A percentile compares a stretch with the other conserved stretches of the same genome.
Conservation (phyloP, 2,329 filamentous ascomycete genomes). For the Xylaria sp. region DNA sequence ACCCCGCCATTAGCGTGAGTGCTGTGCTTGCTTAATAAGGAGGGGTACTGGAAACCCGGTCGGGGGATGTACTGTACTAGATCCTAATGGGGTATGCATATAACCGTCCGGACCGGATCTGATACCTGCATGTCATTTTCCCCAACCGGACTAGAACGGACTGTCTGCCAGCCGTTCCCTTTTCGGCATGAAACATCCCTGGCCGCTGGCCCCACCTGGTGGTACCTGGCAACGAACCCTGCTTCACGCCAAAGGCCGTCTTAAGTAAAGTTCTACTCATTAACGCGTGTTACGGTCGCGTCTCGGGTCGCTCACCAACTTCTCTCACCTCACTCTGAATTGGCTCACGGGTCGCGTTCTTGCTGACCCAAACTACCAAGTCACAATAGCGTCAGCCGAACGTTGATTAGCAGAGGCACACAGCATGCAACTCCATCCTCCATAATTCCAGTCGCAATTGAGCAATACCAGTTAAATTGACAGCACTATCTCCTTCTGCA, state of each 20-base stretch:
- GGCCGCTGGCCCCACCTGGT: slow-evolving; percentile 6
- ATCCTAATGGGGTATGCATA: slow-evolving; percentile 7
- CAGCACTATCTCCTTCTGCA: not conserved
- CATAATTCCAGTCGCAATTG: slow-evolving; percentile 15
- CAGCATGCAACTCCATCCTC: not conserved
- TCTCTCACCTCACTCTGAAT: slow-evolving; percentile 25
- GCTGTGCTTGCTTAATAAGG: slow-evolving; percentile 20
- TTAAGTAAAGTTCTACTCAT: slow-evolving; percentile 17
- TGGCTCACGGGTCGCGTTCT: slow-evolving; percentile 19
- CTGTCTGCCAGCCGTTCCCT: not conserved
- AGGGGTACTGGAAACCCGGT: slow-evolving; percentile 13
- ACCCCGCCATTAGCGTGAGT: slow-evolving; percentile 30
- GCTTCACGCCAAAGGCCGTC: not conserved
- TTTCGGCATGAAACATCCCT: not conserved
- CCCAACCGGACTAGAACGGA: not conserved
- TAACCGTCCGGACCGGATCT: slow-evolving; percentile 2
- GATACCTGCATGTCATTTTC: slow-evolving; percentile 7
- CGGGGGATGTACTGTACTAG: slow-evolving; percentile 2
- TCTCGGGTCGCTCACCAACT: slow-evolving; percentile 23
- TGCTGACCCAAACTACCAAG: slow-evolving; percentile 10
- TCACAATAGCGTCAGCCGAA: slow-evolving; percentile 7
- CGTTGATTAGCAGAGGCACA: not conserved
- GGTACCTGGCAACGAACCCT: slow-evolving; percentile 2
- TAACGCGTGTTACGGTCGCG: slow-evolving; percentile 36
- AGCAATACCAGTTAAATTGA: slow-evolving; percentile 2